Evolutionary conservation across 2,329 filamentous ascomycete species (phyloP).

Genomic region (Clarireedia paspali): DNA sequence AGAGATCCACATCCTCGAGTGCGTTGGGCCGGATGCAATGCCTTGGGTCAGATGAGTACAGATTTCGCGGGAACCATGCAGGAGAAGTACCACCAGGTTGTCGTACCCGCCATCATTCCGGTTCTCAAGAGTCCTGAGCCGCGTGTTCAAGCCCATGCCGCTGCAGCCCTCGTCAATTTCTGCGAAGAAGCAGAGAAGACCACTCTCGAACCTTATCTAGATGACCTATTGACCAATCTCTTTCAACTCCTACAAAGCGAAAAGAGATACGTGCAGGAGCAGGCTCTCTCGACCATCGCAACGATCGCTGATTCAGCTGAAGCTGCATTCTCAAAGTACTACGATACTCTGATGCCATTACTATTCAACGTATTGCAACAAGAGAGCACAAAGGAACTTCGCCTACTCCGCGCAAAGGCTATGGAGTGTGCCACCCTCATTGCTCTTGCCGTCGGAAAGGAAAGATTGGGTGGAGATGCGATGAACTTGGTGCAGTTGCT

Average conservation of each 20-base stretch:
- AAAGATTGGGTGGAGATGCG: conserved; percentile 82
- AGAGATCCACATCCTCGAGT: conserved; percentile 88
- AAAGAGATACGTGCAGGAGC: conserved; percentile 95
- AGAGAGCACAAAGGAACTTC: conserved; percentile 89
- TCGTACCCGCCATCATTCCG: conserved; percentile 86
- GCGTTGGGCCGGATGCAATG: conserved; percentile 95
- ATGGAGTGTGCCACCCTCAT: conserved; percentile 99
- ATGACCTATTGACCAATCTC: conserved; percentile 75
- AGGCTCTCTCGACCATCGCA: conserved; percentile 93
- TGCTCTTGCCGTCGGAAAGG: conserved; percentile 87
- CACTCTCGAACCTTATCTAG: conserved; percentile 86
- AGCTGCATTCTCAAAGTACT: conserved; percentile 89
- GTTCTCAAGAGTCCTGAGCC: conserved; percentile 85
- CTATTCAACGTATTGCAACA: conserved; percentile 82
- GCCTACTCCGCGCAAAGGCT: conserved; percentile 86
- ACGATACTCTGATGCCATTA: conserved; percentile 90
- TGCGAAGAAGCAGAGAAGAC: conserved; percentile 96
- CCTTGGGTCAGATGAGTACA: conserved; percentile 98
- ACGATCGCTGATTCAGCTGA: conserved; percentile 98
- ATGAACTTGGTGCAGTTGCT: conserved; percentile 81
- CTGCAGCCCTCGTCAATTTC: conserved; percentile 97
- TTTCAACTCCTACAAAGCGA: conserved; percentile 83
- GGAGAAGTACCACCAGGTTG: conserved; percentile 81
- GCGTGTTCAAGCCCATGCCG: conserved; percentile 92
- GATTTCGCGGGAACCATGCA: conserved; percentile 99